These are phyloP conservation scores for Rubroboletus pulcherrimus DNA, from an alignment of 768 basidiomycete species.

Conservation along the genomic window DNA sequence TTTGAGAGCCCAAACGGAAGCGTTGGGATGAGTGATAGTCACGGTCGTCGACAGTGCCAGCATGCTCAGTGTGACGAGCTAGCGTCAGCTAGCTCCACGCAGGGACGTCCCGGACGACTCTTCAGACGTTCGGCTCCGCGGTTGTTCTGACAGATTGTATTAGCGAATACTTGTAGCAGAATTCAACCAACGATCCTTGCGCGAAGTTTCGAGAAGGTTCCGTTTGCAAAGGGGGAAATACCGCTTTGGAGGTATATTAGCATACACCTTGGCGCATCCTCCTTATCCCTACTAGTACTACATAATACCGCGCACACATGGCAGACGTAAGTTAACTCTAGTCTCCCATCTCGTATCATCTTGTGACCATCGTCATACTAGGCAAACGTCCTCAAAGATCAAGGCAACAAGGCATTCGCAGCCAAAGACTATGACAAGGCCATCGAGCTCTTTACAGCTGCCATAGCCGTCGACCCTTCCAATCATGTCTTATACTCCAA, in stretches of 20 bases:
- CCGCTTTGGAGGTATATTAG: constrained; percentile 9
- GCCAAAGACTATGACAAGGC: constrained; percentile 91
- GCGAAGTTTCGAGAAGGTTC: constrained; percentile 34
- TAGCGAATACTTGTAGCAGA: background rate
- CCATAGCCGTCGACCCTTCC: constrained; percentile 73
- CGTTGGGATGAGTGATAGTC: background rate
- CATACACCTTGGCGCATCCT: background rate
- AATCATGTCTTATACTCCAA: constrained; percentile 94
- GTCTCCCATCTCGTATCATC: background rate
- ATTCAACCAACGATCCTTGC: background rate
- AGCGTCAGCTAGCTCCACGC: background rate
- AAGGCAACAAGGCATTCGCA: constrained; percentile 93
- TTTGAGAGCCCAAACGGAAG: background rate
- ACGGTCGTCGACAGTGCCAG: background rate
- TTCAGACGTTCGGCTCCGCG: background rate
- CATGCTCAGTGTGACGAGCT: too few relatives aligned
- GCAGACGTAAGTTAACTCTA: constrained; percentile 31
- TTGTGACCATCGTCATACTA: constrained; percentile 25
- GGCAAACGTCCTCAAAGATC: constrained; percentile 74
- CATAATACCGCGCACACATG: constrained; percentile 19
- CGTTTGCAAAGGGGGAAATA: constrained; percentile 6
- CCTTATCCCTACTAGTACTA: background rate
- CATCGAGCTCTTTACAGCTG: constrained; percentile 77
- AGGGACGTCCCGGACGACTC: too few relatives aligned
- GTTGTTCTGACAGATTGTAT: background rate